Evolutionary conservation across 257 asterid genomes (phyloP), one percentile per base, ranked within the genome.

Genomic region (Ligustrum vulgare): DNA sequence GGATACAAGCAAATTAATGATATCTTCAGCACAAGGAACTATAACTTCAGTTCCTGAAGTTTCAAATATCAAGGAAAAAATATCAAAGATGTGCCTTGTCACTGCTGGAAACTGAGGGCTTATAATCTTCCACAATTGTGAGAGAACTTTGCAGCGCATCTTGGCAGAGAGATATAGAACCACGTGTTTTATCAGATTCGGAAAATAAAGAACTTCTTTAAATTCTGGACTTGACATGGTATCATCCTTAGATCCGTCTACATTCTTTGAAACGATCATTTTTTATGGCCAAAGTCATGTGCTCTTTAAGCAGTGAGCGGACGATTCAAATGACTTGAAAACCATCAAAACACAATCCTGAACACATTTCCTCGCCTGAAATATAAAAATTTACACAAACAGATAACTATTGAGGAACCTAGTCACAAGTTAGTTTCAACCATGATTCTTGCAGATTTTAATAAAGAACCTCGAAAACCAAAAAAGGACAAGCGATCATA

Each of bases 301-400:
- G 89, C 69, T 84, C 85, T 80, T 89, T 84, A 43, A 88, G 85
- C 84, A 89, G 72, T n/a, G 76, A 78, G 75, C 54, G 58, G 94
- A 80, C 45, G 96, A 86, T 60, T 82, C 86, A 71, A 94, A 81
- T 28, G 90, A 89, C 93, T 89, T 89, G 74, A 92, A 82, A 75
- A 91, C 84, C 33, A 84, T 80, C 82, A 88, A 70, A 43, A 89
- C 82, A 82, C 96, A 87, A 71, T 92, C 99, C 74, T 88, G 96
- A 78, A 96, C 97, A 82, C 96, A 92, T 87, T 87, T 94, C 83
- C 99, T 88, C 75, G 91, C 98, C 99, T 94, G 88, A 84, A 82
- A 84, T 70, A 25, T 35, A 70, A 62, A 32, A 70, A 65, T 64
- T 39, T n/a, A 65, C 31, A 16, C 41, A 66, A 62, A 67, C 10